phyloP scores from a whole-genome alignment of 805 yeast genomes.

The Lachancea sp. region DNA sequence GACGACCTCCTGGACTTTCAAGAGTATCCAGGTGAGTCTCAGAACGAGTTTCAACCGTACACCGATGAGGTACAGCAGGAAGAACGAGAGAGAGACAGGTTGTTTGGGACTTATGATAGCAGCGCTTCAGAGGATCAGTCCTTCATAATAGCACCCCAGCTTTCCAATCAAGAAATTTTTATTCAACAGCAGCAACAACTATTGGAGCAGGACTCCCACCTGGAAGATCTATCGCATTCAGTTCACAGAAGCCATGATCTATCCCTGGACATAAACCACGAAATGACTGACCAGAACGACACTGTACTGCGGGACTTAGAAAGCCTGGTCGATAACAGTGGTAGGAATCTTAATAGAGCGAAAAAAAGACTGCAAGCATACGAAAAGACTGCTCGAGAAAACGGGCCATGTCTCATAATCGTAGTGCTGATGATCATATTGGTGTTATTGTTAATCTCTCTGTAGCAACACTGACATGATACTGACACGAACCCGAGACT shows the following conservation, averaged over 20 bases:
- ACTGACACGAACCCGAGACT: not conserved
- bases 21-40: conserved; percentile 1
- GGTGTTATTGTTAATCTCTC: conserved; percentile 36
- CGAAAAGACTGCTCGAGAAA: conserved; percentile 38
- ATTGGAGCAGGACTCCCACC: conserved; percentile 40
- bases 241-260: conserved; percentile 41
- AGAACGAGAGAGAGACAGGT: conserved; percentile 5
- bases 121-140: not conserved
- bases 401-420: conserved; percentile 46
- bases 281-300: conserved; percentile 43
- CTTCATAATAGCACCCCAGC: conserved; percentile 6
- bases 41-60: conserved; percentile 20
- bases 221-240: conserved; percentile 38
- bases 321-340: conserved; percentile 39
- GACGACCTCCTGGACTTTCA: conserved; percentile 17
- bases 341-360: conserved; percentile 38
- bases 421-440: conserved; percentile 39
- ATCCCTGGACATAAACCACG: conserved; percentile 42
- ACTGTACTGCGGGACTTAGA: conserved; percentile 44
- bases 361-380: conserved; percentile 36
- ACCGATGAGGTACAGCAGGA: conserved; percentile 16
- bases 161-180: conserved; percentile 35
- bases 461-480: conserved; percentile 14
- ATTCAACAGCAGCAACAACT: conserved; percentile 44
- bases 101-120: not conserved